Base-by-base conservation (phyloP, 441 rosid genomes). In the Populus tomentosa region DNA sequence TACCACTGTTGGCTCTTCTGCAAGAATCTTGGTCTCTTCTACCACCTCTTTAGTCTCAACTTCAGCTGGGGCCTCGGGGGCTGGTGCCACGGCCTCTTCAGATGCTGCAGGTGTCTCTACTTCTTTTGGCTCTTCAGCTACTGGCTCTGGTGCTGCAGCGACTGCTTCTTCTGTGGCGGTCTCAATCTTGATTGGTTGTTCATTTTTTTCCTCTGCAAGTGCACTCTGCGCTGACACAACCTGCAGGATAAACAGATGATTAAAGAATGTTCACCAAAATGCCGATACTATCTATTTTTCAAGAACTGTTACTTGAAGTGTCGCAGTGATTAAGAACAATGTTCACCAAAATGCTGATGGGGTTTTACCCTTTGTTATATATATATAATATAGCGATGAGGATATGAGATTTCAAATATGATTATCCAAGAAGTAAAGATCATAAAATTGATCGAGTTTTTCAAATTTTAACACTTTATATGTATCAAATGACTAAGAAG, bases 161-260 rank as follows among this genome's bases (percentile, higher is more conserved):
- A 46, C 86, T 46, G 18, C 78, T 72, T 71, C 84, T 24, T 77
- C 84, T 66, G 72, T 24, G 59, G 7, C 73, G 64, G 79, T 56
- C 66, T 83, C 89, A 36, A 79, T 40, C 38, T 42, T 70, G 80
- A 70, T 63, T 9, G 79, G 3, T 63, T 85, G 87, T 67, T 82
- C 85, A 35, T 42, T 16, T 80, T 80, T 84, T 75, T 85, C 91
- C 86, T 80, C 93, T 6, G 77, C 56, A 30, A 82, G 80, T 18
- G 86, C 88, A 33, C 77, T 80, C 46, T 83, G 83, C 72, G 72
- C 88, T 70, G 88, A 75, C 26, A 77, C 91, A 77, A 90, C 89
- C 93, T 90, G 83, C 79, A 65, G 6, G 66, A 35, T 16, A 28
- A 69, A 38, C 35, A 67, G 14, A 28, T 13, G 2, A 5, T 50